Evolutionary conservation across 495 filamentous ascomycete species (phyloP), one percentile per base, ranked within the genome.

Genomic region (Podospora anserina): DNA sequence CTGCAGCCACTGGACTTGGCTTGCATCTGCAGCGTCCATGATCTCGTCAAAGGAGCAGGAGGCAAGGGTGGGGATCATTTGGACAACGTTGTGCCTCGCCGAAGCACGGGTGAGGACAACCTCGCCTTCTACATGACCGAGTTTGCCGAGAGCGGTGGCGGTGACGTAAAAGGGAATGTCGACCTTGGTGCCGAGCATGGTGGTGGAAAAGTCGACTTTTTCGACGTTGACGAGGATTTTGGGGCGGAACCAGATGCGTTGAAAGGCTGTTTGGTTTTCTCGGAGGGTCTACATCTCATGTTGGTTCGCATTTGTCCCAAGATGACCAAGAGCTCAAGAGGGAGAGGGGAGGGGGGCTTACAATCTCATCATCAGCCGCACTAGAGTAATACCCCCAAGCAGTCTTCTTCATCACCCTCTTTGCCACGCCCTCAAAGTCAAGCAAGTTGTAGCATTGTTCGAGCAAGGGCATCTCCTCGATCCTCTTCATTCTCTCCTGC

Each of bases 11-110:
- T 97, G 95, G 1, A 93, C 88, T 76, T 98, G 95, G 66, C 89
- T 90, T 13, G 86, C 91, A 69, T 87, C 81, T 54, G 85, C 85
- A 32, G 94, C 95, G 75, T 97, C 96, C 69, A 94, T 81, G 64
- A 99, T 96, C 79, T 99, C 96, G 80, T 98, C 95, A 75, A 99
- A 98, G 19, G 92, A 92, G 81, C 96, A 98, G 20, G 92, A 97
- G 9, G 96, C 96, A n/a, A 99, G 85, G 6, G 95, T 99, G 2
- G 95, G 95, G 66, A 99, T 98, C 94, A 97, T 97, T 79, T 97
- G 94, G 65, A 96, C 82, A 28, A 97, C 90, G 75, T 94, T 86
- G 81, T 99, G 95, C 72, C 88, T 89, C 76, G 86, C 85, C 0
- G 96, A 91, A 11, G 92, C 92, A 58, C 87, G 84, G 4, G 93